Base-by-base conservation (phyloP, 352 stramenopile genomes). In the Globisporangium middletonii region DNA sequence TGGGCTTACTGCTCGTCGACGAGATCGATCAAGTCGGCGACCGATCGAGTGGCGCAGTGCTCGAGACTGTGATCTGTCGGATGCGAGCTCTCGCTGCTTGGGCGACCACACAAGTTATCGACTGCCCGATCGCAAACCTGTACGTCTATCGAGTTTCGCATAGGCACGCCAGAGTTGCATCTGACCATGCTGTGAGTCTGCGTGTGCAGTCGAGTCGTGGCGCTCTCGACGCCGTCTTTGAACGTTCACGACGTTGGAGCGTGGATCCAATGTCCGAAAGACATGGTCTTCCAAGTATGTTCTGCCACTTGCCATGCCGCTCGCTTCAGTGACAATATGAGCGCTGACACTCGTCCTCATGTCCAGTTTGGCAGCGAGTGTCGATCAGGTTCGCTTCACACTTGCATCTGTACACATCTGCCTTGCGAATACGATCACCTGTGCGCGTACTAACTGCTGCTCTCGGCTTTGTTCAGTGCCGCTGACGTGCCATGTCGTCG, bases 21-120 rank as follows among this genome's bases (percentile, higher is more conserved):
- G 73, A 80, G 45, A 67, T 72, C n/a, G 68, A 80, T 19, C 71
- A 77, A 46, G 75, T 80, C 53, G 68, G 69, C 23, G 67, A 77
- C 50, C 26, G 44, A 4, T 57, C 55, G 11, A 52, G 66, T 15
- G 71, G 71, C 15, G 60, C 55, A 16, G 60, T 61, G 6, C 55
- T 80, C 13, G 71, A 80, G 51, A 59, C 63, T 3, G 57, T 77
- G 2, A 59, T 80, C 30, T 67, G 63, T 23, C 65, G 71, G 23
- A 79, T 79, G 68, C 76, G 72, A 63, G 64, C 64, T 46, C 23
- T 77, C 9, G 57, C 63, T 15, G 61, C 56, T 15, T 28, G 45
- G 28, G 57, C 67, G 19, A 19, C 35, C 11, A 38, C 62, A 13
- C 52, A 50, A 28, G 59, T 42, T 15, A 49, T 43, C 26, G 51